Evolutionary conservation across 1,284 basidiomycete species (phyloP).

Genomic region (Ceratobasidium sp.): DNA sequence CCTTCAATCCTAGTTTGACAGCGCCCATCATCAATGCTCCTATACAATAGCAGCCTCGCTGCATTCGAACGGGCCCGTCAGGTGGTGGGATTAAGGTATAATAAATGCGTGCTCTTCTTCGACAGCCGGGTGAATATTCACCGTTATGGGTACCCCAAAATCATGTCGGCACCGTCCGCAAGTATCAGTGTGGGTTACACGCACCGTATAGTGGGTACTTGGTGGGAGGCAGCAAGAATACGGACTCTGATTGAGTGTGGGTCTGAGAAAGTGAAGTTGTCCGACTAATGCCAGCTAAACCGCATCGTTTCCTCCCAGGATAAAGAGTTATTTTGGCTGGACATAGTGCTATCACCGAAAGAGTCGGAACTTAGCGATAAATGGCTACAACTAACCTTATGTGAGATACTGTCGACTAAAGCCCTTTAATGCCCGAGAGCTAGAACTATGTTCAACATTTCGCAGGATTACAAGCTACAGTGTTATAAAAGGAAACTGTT

Average conservation of each 20-base stretch:
- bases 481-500: no score
- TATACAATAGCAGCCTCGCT: not conserved
- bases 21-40: not conserved
- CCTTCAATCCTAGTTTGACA: not conserved
- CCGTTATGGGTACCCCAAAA: not conserved
- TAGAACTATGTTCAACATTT: no score
- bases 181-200: not conserved
- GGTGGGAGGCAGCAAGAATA: not conserved
- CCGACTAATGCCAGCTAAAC: not conserved
- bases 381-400: no score
- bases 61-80: not conserved
- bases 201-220: not conserved
- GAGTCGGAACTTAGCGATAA: no score
- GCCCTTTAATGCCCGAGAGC: no score
- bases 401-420: no score
- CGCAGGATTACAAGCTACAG: no score
- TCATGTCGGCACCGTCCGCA: no score
- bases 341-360: no score
- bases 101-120: not conserved
- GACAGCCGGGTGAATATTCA: not conserved
- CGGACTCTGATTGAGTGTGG: not conserved
- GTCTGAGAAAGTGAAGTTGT: not conserved
- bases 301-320: no score
- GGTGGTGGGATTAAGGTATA: not conserved
- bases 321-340: no score